These are phyloP conservation scores for Macrophomina tecta DNA, from an alignment of 2,329 filamentous ascomycete species.

Conservation along the genomic window DNA sequence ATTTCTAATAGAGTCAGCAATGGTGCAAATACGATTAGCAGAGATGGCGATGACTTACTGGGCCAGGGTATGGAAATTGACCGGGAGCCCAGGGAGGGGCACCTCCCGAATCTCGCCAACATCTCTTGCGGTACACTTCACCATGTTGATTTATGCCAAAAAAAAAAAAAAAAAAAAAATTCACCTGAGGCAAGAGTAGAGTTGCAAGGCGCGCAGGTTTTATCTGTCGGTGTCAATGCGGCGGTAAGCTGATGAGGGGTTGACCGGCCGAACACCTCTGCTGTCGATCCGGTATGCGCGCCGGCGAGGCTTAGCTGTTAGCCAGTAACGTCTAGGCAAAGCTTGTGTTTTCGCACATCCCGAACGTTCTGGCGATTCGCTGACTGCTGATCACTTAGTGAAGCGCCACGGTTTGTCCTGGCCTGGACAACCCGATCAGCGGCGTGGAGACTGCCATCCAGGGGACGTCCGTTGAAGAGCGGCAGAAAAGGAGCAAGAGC, in stretches of 20 bases:
- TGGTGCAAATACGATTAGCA: neutral
- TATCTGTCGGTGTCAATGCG: neutral
- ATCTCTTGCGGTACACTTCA: conserved; percentile 41
- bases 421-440: too few species aligned
- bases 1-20: conserved; percentile 32
- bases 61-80: conserved; percentile 19
- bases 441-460: too few species aligned
- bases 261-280: neutral
- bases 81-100: neutral
- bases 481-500: too few species aligned
- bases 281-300: too few species aligned
- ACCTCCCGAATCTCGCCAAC: conserved; percentile 42
- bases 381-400: too few species aligned
- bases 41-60: conserved; percentile 1
- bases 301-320: too few species aligned
- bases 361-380: too few species aligned
- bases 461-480: too few species aligned
- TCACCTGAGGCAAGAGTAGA: too few species aligned
- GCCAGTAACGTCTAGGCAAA: too few species aligned
- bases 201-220: neutral
- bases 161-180: neutral
- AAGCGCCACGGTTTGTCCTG: too few species aligned
- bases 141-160: neutral
- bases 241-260: neutral
- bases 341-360: too few species aligned